Conservation (phyloP, 2,329 filamentous ascomycete genomes). For the Celoporthe dispersa region DNA sequence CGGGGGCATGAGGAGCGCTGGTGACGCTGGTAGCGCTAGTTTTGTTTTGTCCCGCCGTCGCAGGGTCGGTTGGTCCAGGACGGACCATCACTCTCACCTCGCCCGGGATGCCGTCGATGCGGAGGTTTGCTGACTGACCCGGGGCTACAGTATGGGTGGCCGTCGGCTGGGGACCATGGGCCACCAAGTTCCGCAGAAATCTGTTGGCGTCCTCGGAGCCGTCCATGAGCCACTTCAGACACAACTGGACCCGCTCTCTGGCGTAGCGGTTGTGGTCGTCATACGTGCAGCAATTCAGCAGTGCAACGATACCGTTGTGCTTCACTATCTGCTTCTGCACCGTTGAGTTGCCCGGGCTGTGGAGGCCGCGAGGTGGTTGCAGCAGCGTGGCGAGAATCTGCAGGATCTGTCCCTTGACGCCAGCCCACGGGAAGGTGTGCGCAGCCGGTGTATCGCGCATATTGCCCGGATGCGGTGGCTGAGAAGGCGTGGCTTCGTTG, state of each 20-base stretch:
- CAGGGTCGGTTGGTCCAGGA: conserved; percentile 29
- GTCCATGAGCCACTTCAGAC: conserved; percentile 81
- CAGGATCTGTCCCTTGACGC: conserved; percentile 91
- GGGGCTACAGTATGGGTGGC: conserved; percentile 31
- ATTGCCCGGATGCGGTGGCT: conserved; percentile 59
- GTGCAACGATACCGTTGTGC: conserved; percentile 82
- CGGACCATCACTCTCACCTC: conserved; percentile 61
- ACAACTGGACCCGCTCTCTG: conserved; percentile 87
- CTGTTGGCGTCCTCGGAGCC: conserved; percentile 74
- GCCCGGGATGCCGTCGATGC: conserved; percentile 60
- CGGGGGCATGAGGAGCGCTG: conserved; percentile 6
- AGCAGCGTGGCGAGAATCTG: conserved; percentile 87
- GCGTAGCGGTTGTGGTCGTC: conserved; percentile 95
- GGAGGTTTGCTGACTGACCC: conserved; percentile 47
- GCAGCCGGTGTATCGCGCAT: conserved; percentile 48
- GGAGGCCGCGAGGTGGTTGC: conserved; percentile 73
- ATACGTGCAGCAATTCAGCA: conserved; percentile 87
- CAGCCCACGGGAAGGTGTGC: conserved; percentile 67
- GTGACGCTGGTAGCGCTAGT: conserved; percentile 13
- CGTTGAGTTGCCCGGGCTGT: conserved; percentile 66
- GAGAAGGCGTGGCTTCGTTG: conserved; percentile 46
- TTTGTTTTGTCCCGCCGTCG: conserved; percentile 23
- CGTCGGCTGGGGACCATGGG: conserved; percentile 46
- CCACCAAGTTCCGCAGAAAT: conserved; percentile 69
- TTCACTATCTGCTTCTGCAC: conserved; percentile 89